A percentile compares a stretch with the other conserved stretches of the same genome.
Evolutionary conservation across 1,284 basidiomycete genomes (phyloP).

Genomic region (Hypsizygus ulmarius): DNA sequence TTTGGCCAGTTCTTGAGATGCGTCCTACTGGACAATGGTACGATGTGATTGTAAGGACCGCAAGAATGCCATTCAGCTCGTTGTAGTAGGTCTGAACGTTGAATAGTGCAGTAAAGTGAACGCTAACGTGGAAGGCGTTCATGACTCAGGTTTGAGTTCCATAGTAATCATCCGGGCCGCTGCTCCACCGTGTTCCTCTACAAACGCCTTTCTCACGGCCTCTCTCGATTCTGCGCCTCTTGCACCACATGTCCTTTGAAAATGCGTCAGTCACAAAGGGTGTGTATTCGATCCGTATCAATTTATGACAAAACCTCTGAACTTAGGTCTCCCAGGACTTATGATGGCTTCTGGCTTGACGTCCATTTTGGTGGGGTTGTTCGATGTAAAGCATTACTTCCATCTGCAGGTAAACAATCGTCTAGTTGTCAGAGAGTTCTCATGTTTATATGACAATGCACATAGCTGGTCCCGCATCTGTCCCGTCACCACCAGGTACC

Average conservation of each 20-base stretch:
- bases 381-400: slow-evolving; percentile 85
- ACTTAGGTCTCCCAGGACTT: slow-evolving; percentile 50
- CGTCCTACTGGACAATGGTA: no score
- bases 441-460: slow-evolving; percentile 10
- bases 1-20: no score
- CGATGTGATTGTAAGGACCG: no score
- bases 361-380: slow-evolving; percentile 71
- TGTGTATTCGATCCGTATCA: slow-evolving; percentile 24
- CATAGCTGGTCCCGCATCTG: slow-evolving; percentile 66
- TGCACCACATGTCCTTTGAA: slow-evolving; percentile 64
- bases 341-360: slow-evolving; percentile 70
- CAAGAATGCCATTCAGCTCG: no score
- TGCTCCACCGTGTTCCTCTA: no score
- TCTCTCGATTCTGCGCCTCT: no score
- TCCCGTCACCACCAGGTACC: slow-evolving; percentile 67
- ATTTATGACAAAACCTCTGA: background rate
- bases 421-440: slow-evolving; percentile 12
- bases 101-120: no score
- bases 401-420: slow-evolving; percentile 65
- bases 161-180: no score
- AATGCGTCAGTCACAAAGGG: slow-evolving; percentile 80
- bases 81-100: no score
- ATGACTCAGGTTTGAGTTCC: no score
- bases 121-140: no score
- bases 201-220: no score